Evolutionary conservation across 2,329 filamentous ascomycete species (phyloP), one percentile per base, ranked within the genome.

Genomic region (Calonectria hawksworthii): DNA sequence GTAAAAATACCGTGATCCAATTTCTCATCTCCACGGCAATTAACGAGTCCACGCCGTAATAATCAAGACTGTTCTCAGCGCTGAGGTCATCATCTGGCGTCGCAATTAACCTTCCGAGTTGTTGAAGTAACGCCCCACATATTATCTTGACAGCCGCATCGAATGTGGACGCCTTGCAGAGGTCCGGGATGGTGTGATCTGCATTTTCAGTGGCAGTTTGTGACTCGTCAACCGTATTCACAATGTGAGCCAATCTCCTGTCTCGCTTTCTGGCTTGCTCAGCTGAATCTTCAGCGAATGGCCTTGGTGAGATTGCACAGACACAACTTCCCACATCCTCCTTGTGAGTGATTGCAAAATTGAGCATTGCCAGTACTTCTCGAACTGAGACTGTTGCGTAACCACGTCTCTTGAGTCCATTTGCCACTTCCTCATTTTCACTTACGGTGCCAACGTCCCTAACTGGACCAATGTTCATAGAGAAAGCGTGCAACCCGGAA

Each of bases 21-120:
- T 61, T 61, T 26, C 54, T 38, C 54, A 61, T 61, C 13, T 61
- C 54, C n/a, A 61, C 54, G 18, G 54, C 54, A 38, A 61, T 61
- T n/a, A 61, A 38, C 2, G 54, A 61, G 54, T 61, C 54, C 11
- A 61, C 54, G n/a, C 54, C 54, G 34, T 61, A 61, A 34, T 16
- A 38, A 38, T 61, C 54, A 5, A 61, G 54, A 9, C 54, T 61
- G 54, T 61, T 61, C 8, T 59, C 54, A 3, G n/a, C 54, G 8
- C 34, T 61, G 23, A 61, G 56, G 18, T 61, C 56, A 6, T 61
- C 13, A 26, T 61, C 34, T 7, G 6, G n/a, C n/a, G 34, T 61
- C n/a, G 56, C 34, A 41, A 61, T 61, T 6, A 61, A 9, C 23
- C n/a, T 38, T 41, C 56, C 34, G 2, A 61, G 34, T 34, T 61